Conservation (phyloP, 805 yeast species). For the Metschnikowia matae region DNA sequence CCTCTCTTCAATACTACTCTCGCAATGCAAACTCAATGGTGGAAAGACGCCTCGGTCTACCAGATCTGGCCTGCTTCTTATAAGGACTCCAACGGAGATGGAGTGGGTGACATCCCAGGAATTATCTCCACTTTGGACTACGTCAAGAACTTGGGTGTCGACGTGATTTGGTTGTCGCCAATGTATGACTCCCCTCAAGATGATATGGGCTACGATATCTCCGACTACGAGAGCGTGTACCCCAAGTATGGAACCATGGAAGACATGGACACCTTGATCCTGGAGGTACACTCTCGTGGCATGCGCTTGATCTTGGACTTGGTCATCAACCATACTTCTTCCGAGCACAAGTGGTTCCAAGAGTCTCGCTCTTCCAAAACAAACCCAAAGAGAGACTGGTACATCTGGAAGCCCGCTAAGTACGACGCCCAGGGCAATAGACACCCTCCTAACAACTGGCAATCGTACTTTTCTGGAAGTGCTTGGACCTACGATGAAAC, state of each 20-base stretch:
- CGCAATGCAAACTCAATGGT: slow-evolving; percentile 32
- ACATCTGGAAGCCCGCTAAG: slow-evolving; percentile 51
- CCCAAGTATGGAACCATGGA: slow-evolving; percentile 51
- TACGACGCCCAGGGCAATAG: slow-evolving; percentile 47
- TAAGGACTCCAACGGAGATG: slow-evolving; percentile 57
- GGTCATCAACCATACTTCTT: slow-evolving; percentile 57
- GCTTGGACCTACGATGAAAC: slow-evolving; percentile 56
- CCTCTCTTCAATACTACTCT: neutral
- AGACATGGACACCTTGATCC: slow-evolving; percentile 47
- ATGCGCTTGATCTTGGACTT: slow-evolving; percentile 52
- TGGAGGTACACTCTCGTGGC: slow-evolving; percentile 45
- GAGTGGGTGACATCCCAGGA: slow-evolving; percentile 56
- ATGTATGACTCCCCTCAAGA: slow-evolving; percentile 56
- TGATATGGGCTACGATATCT: slow-evolving; percentile 62
- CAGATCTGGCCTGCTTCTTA: slow-evolving; percentile 61
- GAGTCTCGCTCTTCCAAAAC: slow-evolving; percentile 48
- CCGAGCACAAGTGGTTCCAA: slow-evolving; percentile 55
- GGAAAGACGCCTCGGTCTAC: slow-evolving; percentile 55
- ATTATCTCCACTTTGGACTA: slow-evolving; percentile 50
- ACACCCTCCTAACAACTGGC: slow-evolving; percentile 57
- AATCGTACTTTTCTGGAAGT: slow-evolving; percentile 47
- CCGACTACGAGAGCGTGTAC: slow-evolving; percentile 50
- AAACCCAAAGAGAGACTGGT: slow-evolving; percentile 59
- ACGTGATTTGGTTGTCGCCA: slow-evolving; percentile 55
- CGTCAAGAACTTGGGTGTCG: slow-evolving; percentile 46